Evolutionary conservation across 129 eudicot genomes (phyloP).

Genomic region (Dittrichia graveolens): DNA sequence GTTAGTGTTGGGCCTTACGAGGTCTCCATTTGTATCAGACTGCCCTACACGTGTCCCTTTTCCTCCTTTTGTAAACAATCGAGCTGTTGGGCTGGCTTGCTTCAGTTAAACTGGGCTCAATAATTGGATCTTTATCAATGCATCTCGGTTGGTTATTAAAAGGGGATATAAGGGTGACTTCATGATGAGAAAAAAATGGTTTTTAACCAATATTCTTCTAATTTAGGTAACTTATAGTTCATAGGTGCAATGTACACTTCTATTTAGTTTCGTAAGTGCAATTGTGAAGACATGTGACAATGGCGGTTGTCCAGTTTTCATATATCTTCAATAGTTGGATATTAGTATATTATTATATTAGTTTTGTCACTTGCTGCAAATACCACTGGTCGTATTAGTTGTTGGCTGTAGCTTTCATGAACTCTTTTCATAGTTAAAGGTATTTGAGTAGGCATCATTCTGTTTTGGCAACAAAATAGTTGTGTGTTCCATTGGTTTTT

Average conservation of each 20-base stretch:
- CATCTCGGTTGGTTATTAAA: not conserved
- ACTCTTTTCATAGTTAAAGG: conserved; percentile 1
- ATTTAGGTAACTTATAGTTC: not conserved
- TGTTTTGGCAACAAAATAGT: not conserved
- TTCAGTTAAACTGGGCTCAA: too few relatives aligned
- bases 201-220: not conserved
- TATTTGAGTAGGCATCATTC: conserved; percentile 8
- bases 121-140: not conserved
- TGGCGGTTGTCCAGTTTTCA: not conserved
- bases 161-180: conserved; percentile 19
- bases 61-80: too few relatives aligned
- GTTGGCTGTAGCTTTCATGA: conserved; percentile 19
- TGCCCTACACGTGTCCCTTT: too few relatives aligned
- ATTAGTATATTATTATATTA: conserved; percentile 3
- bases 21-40: too few relatives aligned
- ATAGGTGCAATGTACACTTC: not conserved
- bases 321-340: not conserved
- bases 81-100: too few relatives aligned
- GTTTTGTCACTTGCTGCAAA: not conserved
- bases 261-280: conserved; percentile 4
- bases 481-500: not conserved
- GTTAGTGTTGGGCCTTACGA: too few relatives aligned
- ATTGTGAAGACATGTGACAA: conserved; percentile 11
- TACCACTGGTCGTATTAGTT: not conserved
- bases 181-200: not conserved